Evolutionary conservation across 441 rosid species (phyloP), one percentile per base, ranked within the genome.

Genomic region (Macaranga tanarius): DNA sequence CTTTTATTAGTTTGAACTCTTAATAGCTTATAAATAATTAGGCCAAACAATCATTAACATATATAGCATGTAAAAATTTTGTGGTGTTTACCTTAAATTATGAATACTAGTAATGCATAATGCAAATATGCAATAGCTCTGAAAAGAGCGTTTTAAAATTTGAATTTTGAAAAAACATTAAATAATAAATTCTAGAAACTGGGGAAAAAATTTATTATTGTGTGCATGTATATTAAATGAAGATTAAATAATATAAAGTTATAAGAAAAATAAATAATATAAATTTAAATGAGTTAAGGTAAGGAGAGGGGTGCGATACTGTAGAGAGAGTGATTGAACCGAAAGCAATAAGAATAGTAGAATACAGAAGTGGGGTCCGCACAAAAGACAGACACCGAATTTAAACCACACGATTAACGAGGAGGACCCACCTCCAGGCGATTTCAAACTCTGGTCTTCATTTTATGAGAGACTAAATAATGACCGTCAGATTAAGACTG

Each of bases 391-490:
- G 75, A 72, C 69, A 65, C 67, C 50, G 17, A 74, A 70, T 79
- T 82, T 79, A 79, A 89, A 85, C 82, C 82, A 25, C 92, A 75
- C 92, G 90, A 83, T 47, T 78, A 11, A 75, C 91, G 88, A 87
- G 82, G 86, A 72, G 23, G 44, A 52, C 69, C 47, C 13, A 71
- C 5, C 1, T 45, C 50, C 48, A 55, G 63, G 23, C 23, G 54
- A 62, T 58, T 40, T 54, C 42, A 72, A 72, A 60, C 73, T 25
- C 42, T 23, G 9, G n/a, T 19, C 31, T 58, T 59, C 47, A n/a
- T 25, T 61, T 55, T 4, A 55, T 52, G 26, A 25, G 51, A 72
- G 54, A 8, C 62, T 40, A 84, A 67, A 31, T 66, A 40, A 0
- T 56, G 61, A 38, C 79, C 89, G 88, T 82, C 61, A 3, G 87